Evolutionary conservation across 2,329 filamentous ascomycete genomes (phyloP).

Genomic region (Microdochium paspali): DNA sequence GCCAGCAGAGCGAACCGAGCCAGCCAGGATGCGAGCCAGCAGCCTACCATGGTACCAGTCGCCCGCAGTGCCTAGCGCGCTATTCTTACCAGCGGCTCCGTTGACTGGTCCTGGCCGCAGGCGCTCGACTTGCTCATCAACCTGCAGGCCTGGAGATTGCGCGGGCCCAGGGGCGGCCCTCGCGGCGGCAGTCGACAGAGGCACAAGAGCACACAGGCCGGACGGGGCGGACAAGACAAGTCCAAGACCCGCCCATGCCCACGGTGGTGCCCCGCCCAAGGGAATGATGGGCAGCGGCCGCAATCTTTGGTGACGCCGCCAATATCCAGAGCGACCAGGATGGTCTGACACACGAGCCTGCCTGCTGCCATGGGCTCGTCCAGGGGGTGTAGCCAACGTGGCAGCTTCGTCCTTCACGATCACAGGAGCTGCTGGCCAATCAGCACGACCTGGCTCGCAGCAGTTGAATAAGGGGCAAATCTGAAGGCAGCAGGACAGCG

Average conservation of each 20-base stretch:
- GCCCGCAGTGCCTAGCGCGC: background rate
- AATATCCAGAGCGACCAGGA: slow-evolving; percentile 39
- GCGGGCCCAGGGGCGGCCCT: background rate
- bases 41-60: background rate
- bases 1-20: background rate
- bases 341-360: slow-evolving; percentile 41
- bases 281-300: slow-evolving; percentile 14
- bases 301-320: slow-evolving; percentile 32
- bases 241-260: background rate
- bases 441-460: slow-evolving; percentile 7
- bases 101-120: background rate
- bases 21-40: background rate
- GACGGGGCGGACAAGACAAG: background rate
- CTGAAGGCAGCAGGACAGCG: too few species aligned
- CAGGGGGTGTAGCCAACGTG: slow-evolving; percentile 15
- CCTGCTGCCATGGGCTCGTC: slow-evolving; percentile 22
- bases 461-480: too few species aligned
- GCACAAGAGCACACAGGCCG: background rate
- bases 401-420: slow-evolving; percentile 11
- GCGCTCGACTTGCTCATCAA: background rate
- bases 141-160: background rate
- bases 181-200: background rate
- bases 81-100: background rate
- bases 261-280: slow-evolving; percentile 4
- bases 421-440: slow-evolving; percentile 14